Evolutionary conservation across 2,329 filamentous ascomycete species (phyloP), one percentile per base, ranked within the genome.

Genomic region (Colletotrichum sp.): DNA sequence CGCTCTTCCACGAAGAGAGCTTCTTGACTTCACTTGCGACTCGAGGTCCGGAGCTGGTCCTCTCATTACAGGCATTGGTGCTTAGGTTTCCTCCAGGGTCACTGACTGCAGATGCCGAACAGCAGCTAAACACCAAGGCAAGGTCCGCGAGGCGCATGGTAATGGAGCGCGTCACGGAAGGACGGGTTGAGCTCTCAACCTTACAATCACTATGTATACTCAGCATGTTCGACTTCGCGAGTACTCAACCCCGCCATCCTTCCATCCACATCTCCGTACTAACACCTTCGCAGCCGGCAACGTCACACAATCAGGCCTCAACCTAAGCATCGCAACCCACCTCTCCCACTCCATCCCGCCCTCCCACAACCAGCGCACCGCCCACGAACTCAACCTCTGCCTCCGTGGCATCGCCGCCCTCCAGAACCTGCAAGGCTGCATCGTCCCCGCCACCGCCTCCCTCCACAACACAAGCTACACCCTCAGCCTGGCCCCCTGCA

Each of bases 381-480:
- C 71, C 1, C 68, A 78, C 32, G 81, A 82, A 58, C 78, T 73
- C 12, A 71, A 52, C 9, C 66, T 78, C 26, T 88, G 86, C 75
- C 83, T 86, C 5, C 85, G 83, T 80, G 87, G 84, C 62, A 86
- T 87, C 62, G 82, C 83, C 66, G 81, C 87, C 12, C 79, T 88
- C 4, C 85, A 86, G 55, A 83, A 85, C 30, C 82, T 88, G 4
- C 85, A 87, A 36, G 86, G 86, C 8, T 79, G 71, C 26, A 75
- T 80, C 14, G 48, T 74, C 12, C 72, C 73, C 3, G 68, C 73
- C 2, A 48, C 75, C 3, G 68, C 63, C 3, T 64, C 62, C 12
- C 43, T 26, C n/a, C 59, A 32, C 24, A 4, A 48, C 4, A 43
- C 30, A 24, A 8, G 21, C 24, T 5, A 65, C 56, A 59, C 9